Percentiles rank a stretch among this genome's conserved stretches.
phyloP scores from a whole-genome alignment of 106 monocot genomes.

The Dendrobium huoshanense region DNA sequence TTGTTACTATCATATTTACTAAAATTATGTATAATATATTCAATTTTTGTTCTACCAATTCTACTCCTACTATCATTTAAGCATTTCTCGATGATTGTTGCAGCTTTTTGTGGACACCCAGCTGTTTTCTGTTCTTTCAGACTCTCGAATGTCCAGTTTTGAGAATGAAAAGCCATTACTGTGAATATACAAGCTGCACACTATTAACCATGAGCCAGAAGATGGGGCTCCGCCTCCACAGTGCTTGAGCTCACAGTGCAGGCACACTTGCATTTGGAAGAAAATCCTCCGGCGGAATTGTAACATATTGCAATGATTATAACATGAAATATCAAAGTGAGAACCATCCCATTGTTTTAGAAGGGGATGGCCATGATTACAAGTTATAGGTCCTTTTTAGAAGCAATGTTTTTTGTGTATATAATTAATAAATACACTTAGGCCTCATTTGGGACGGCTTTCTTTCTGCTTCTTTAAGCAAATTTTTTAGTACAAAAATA shows the following conservation, averaged over 20 bases:
- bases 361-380: background rate
- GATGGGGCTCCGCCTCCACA: background rate
- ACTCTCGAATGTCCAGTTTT: conserved; percentile 62
- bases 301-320: background rate
- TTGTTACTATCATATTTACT: no score
- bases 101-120: conserved; percentile 92
- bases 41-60: no score
- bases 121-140: conserved; percentile 74
- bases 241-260: no score
- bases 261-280: no score
- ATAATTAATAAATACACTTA: no score
- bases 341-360: background rate
- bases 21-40: no score
- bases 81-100: background rate
- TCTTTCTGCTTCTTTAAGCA: no score
- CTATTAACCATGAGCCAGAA: background rate
- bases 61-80: no score
- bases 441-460: no score
- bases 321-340: background rate
- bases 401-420: background rate
- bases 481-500: no score
- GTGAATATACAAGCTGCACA: background rate
- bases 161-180: conserved; percentile 41
- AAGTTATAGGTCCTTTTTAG: background rate
- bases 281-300: background rate